Base-by-base conservation (phyloP, 352 stramenopile species). In the Paralagenidium karlingii region DNA sequence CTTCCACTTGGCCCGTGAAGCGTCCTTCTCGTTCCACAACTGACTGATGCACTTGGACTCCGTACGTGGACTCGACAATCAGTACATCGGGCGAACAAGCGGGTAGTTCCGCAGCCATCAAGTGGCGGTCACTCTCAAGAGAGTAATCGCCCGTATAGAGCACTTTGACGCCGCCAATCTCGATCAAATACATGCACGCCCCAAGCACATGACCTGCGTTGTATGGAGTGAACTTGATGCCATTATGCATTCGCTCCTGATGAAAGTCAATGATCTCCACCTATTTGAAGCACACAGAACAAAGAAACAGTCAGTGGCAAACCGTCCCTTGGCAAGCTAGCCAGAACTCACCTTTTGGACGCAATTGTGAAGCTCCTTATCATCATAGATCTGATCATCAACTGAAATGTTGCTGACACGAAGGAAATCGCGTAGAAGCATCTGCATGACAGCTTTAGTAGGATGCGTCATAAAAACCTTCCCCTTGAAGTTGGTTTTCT, bases 381-480 rank as follows among this genome's bases (percentile, higher is more conserved):
- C 82, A 49, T 94, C 79, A 59, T 95, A 94, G 48, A 94, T 91
- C 55, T 94, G 78, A 48, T 94, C 78, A 46, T 94, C 82, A n/a
- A 91, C 79, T n/a, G 77, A 84, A 33, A 94, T 93, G 57, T 95
- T 94, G 45, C 94, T 88, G 4, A 99, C 70, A 20, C 94, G 77
- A 18, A 98, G 48, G 52, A 98, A 98, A 60, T 99, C 96, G 8
- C 86, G 87, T 40, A 99, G 66, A 53, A 99, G 82, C 52, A 99
- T 85, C 44, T 97, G 76, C 70, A 99, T 96, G 12, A 99, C 95
- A 12, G 95, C 96, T 53, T 98, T 98, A 11, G 96, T 99, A 15
- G 96, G 91, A 64, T 98, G 94, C 24, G 96, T 99, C 94, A 99
- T 99, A 65, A 99, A 99, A 38, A 99, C 95, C 31, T 71, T 68